Evolutionary conservation across 192 early-diverging fungal genomes (phyloP).

Genomic region (Radiomyces spectabilis): DNA sequence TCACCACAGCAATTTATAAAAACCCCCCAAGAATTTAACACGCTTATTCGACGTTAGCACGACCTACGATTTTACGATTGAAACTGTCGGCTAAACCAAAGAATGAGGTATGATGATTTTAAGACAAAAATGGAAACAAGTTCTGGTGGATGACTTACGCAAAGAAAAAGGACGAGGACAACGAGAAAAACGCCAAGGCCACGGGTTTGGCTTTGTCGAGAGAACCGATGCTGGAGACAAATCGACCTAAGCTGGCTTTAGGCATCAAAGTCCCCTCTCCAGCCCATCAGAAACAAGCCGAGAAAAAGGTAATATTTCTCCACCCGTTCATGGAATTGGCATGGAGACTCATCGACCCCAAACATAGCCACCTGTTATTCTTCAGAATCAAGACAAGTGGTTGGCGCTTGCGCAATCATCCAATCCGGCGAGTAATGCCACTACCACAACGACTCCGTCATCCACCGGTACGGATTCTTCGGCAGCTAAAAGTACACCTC

Average conservation of each 20-base stretch:
- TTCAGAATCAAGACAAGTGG: slow-evolving; percentile 17
- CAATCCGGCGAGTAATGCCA: background rate
- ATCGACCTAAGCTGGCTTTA: slow-evolving; percentile 19
- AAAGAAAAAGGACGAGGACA: background rate
- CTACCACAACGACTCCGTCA: background rate
- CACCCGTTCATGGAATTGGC: too few species aligned
- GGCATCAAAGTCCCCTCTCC: slow-evolving; percentile 3
- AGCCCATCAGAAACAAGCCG: background rate
- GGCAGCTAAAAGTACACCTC: background rate
- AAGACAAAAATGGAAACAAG: background rate
- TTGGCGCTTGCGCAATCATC: slow-evolving; percentile 4
- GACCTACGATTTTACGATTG: slow-evolving; percentile 1
- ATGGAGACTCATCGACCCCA: too few species aligned
- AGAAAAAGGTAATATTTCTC: slow-evolving; percentile 9
- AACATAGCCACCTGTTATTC: background rate
- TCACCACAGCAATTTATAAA: too few species aligned
- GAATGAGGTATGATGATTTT: background rate
- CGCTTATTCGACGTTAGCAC: too few species aligned
- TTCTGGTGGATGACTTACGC: background rate
- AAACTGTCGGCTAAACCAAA: slow-evolving; percentile 1
- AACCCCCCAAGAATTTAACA: too few species aligned
- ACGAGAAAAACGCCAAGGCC: background rate
- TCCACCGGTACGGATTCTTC: background rate
- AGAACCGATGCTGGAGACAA: background rate
- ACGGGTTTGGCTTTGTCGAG: slow-evolving; percentile 3